Evolutionary conservation across 805 yeast species (phyloP), one percentile per base, ranked within the genome.

Genomic region (Starmera amethionina): DNA sequence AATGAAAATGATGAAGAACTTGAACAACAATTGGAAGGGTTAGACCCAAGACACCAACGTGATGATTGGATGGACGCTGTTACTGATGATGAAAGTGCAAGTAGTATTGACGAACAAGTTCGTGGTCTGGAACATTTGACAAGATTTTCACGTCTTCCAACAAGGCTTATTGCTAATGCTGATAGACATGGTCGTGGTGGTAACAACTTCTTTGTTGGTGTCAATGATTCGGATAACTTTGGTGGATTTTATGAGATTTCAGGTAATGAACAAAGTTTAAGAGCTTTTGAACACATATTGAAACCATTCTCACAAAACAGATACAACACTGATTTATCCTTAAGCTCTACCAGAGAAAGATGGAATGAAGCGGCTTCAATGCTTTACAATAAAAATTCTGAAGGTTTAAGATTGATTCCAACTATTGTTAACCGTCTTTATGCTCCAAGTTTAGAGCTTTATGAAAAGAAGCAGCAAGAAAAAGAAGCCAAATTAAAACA

Each of bases 321-420:
- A 19, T 10, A 10, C 8, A 6, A 5, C 13, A 19, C 22, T 10
- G 52, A 50, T 18, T 35, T 51, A 18, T 37, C 30, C n/a, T 22
- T 46, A 6, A 42, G 32, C 43, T 71, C 83, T 1, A 78, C 93
- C 0, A 58, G 64, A 12, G 79, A 77, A 38, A 68, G 95, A 47
- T 86, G 95, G 93, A 60, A 61, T 32, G 83, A 81, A 35, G 68
- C 73, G 7, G 61, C 71, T 31, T 62, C 67, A 14, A 63, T 76
- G 60, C 73, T 75, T 45, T 70, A 70, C 47, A 70, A 67, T n/a
- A 67, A 64, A 28, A 55, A 54, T 28, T 58, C 58, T 12, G 62
- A 63, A 34, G 52, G 59, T 4, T 42, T 48, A 32, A 56, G 74
- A 41, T 55, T 67, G 25, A 47, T 68, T 14, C 67, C 71, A 6